These are phyloP conservation scores for Penicillium sp. DNA, from an alignment of 2,329 filamentous ascomycete genomes.

Conservation along the genomic window DNA sequence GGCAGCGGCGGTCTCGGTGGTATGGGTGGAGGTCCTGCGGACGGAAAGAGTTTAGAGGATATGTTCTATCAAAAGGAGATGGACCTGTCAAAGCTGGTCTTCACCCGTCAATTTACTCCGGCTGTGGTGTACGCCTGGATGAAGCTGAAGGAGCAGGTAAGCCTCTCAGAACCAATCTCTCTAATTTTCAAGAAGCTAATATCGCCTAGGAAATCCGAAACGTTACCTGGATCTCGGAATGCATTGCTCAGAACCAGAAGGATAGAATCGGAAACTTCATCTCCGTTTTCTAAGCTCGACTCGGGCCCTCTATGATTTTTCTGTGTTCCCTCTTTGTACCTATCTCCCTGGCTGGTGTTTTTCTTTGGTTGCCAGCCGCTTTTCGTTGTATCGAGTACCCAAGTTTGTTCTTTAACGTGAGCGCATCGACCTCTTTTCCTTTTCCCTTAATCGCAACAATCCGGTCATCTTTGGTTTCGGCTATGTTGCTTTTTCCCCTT, in stretches of 20 bases:
- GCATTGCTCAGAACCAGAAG: slow-evolving; percentile 99
- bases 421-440: slow-evolving; percentile 26
- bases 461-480: slow-evolving; percentile 20
- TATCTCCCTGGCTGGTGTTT: slow-evolving; percentile 16
- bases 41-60: slow-evolving; percentile 89
- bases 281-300: slow-evolving; percentile 73
- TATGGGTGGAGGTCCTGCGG: slow-evolving; percentile 68
- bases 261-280: slow-evolving; percentile 99
- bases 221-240: slow-evolving; percentile 99
- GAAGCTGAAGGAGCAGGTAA: slow-evolving; percentile 92
- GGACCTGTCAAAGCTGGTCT: slow-evolving; percentile 93
- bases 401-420: slow-evolving; percentile 30
- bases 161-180: slow-evolving; percentile 27
- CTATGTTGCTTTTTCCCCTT: slow-evolving; percentile 14
- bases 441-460: slow-evolving; percentile 13
- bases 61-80: slow-evolving; percentile 99
- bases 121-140: slow-evolving; percentile 97
- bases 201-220: slow-evolving; percentile 85
- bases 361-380: slow-evolving; percentile 13
- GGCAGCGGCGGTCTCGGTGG: slow-evolving; percentile 70
- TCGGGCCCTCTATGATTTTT: slow-evolving; percentile 10
- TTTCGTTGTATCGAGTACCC: slow-evolving; percentile 32
- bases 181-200: slow-evolving; percentile 23
- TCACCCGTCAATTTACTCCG: slow-evolving; percentile 93
- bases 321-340: slow-evolving; percentile 16